Evolutionary conservation across 2,329 filamentous ascomycete genomes (phyloP), one percentile per base, ranked within the genome.

Genomic region (Colletotrichum nymphaeae): DNA sequence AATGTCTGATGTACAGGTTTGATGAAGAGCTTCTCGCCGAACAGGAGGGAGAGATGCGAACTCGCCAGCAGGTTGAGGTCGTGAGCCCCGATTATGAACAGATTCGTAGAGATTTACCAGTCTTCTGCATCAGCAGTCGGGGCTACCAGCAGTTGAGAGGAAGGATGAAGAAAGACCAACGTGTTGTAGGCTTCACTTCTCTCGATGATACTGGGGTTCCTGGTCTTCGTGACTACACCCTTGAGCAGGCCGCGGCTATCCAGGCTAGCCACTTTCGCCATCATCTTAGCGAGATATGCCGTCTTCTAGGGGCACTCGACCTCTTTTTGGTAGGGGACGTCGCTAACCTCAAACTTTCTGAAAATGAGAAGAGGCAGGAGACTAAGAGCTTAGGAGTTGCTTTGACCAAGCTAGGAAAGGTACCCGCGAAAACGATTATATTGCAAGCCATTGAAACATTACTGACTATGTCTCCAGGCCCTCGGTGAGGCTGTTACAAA

Each of bases 111-210:
- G 84, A 83, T 0, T 82, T 93, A 0, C 88, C 90, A 0, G 90
- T 93, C 1, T 93, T 92, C 77, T 93, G 91, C 74, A 88, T 93
- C 19, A 91, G 89, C 70, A 89, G 88, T 59, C 83, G 88, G 57
- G 90, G 88, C 0, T 93, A 92, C 67, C 90, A 93, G 76, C 90
- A 90, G 76, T 80, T 93, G n/a, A 83, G 84, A 52, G 89, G 88
- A 1, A 84, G 88, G 4, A 77, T 92, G 9, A 78, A 83, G 65
- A 87, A 88, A 56, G 90, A 93, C 66, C 80, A 83, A 1, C 76
- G 81, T 12, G 83, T 89, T 2, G 80, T 84, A 14, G 90, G 90
- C 0, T 93, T 92, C 77, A 79, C 80, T 1, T 79, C 82, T 4
- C 53, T 82, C 0, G 84, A 89, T 2, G 86, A 92, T 71, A 93